Evolutionary conservation across 1,139 yeast species (phyloP), one percentile per base, ranked within the genome.

Genomic region (Diutina siamensis): DNA sequence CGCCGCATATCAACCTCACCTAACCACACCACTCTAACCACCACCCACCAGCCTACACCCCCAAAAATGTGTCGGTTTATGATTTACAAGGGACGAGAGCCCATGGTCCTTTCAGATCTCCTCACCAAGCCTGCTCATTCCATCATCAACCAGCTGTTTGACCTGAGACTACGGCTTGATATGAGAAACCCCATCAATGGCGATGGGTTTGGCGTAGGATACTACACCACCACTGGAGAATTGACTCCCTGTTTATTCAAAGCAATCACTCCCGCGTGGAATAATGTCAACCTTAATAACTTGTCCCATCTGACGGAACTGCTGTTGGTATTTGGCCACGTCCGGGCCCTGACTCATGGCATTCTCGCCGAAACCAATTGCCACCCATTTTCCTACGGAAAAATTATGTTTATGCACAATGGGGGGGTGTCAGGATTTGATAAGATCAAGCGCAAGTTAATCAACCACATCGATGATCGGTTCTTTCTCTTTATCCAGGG

Each of bases 231-330:
- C 7, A 83, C 78, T 22, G 59, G 66, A 38, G 56, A 59, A 47
- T 7, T 3, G 9, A 21, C 18, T 7, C 65, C 69, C 8, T 85
- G 94, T 58, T 74, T 88, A 2, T 92, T 85, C 67, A 83, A 87
- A 55, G 97, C 97, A 18, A 89, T 88, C 46, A 92, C 97, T 0
- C 96, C 95, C 0, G 97, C 98, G 0, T 92, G 98, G 98, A 92
- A 92, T 64, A 92, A 92, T 61, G 79, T 85, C 58, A 92, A 92
- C 59, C 68, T 92, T 51, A 92, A 86, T 50, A 78, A 89, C 46
- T 65, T 92, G 21, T 85, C 97, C 1, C 84, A 80, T 57, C 87
- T 92, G 65, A 92, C 98, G 3, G 79, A 83, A 58, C 82, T 95
- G 3, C 72, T 73, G 45, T 65, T 89, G 45, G 89, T 92, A 3